phyloP scores from a whole-genome alignment of 140 eudicot genomes.

The Cichorium intybus region DNA sequence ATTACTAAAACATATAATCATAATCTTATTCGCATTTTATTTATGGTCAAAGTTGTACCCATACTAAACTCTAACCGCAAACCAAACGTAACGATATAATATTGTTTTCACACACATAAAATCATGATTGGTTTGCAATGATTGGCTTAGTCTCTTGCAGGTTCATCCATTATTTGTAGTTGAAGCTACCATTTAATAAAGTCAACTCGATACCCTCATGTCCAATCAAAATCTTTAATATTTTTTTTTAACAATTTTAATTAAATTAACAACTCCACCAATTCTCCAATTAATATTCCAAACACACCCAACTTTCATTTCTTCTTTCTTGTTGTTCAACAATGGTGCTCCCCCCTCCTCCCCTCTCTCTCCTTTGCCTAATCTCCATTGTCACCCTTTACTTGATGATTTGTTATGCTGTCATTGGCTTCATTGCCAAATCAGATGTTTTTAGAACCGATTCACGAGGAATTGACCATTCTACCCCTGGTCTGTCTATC shows the following conservation, averaged over 20 bases:
- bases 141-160: conserved; percentile 36
- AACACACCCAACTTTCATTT: conserved; percentile 18
- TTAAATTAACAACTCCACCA: conserved; percentile 20
- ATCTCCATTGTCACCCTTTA: conserved; percentile 47
- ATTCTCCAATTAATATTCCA: conserved; percentile 13
- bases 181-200: conserved; percentile 26
- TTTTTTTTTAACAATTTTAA: conserved; percentile 3
- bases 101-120: not conserved
- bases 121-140: conserved; percentile 22
- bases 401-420: conserved; percentile 46
- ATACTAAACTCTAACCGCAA: no score
- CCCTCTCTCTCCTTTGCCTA: conserved; percentile 51
- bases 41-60: no score
- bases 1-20: no score
- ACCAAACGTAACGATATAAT: no score
- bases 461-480: conserved; percentile 9
- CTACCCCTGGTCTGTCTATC: conserved; percentile 38
- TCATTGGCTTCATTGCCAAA: conserved; percentile 48
- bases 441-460: conserved; percentile 27
- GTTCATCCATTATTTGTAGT: conserved; percentile 31
- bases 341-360: conserved; percentile 56
- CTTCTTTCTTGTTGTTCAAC: conserved; percentile 17
- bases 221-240: conserved; percentile 12
- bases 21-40: no score
- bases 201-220: conserved; percentile 38